Percentiles rank a stretch among this genome's conserved stretches.
These are phyloP conservation scores for Aspergillus nomiae DNA, from an alignment of 2,329 filamentous ascomycete genomes.

Conservation along the genomic window DNA sequence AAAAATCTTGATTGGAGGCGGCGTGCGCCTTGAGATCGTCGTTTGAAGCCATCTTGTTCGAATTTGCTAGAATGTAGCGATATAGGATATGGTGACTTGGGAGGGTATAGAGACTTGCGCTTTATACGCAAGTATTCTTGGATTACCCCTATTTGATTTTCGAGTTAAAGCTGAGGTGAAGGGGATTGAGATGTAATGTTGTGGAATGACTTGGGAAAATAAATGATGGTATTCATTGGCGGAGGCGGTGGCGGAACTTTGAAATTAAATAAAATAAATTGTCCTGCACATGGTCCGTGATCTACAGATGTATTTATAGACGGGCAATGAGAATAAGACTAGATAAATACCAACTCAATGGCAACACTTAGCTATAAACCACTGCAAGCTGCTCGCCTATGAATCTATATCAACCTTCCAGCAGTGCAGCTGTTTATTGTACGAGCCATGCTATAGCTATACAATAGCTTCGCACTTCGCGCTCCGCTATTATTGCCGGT, in stretches of 20 bases:
- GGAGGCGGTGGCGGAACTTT: conserved; percentile 7
- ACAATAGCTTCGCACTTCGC: no score
- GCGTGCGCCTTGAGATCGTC: conserved; percentile 60
- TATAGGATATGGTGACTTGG: neutral
- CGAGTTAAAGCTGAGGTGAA: neutral
- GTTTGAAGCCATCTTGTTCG: conserved; percentile 34
- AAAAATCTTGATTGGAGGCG: conserved; percentile 70
- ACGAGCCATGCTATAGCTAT: no score
- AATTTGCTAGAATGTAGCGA: neutral
- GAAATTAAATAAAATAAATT: neutral
- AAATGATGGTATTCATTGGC: conserved; percentile 7
- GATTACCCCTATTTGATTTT: neutral
- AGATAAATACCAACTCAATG: no score
- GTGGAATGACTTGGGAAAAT: conserved; percentile 4
- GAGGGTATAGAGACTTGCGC: neutral
- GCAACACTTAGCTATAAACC: no score
- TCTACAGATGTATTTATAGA: no score
- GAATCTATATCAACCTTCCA: no score
- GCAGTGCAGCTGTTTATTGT: no score
- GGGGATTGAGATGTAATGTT: neutral
- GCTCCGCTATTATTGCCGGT: no score
- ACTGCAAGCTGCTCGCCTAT: no score
- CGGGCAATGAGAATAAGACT: no score
- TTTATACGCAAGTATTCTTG: neutral
- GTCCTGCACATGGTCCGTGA: no score